Evolutionary conservation across 495 filamentous ascomycete species (phyloP).

Genomic region (Aspergillus leporis): DNA sequence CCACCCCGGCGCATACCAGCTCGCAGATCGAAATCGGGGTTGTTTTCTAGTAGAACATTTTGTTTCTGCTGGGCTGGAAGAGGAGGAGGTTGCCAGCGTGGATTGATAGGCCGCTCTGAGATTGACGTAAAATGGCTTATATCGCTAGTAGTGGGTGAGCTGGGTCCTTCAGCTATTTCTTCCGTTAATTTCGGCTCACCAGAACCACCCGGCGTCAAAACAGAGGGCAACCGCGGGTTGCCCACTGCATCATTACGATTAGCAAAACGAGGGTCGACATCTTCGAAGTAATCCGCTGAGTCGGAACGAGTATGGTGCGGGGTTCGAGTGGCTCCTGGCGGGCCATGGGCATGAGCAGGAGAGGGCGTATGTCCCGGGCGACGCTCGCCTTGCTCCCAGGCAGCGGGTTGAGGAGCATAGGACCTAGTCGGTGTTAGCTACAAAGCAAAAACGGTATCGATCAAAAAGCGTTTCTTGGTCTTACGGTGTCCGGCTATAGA

Average conservation of each 20-base stretch:
- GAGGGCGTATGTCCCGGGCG: constrained; percentile 22
- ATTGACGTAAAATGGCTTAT: constrained; percentile 81
- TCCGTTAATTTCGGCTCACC: constrained; percentile 48
- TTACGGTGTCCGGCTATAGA: constrained; percentile 75
- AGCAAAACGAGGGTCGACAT: constrained; percentile 86
- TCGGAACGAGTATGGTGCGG: constrained; percentile 40
- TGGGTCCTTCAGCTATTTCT: constrained; percentile 62
- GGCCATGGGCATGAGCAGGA: constrained; percentile 15
- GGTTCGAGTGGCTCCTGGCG: background rate
- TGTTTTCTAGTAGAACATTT: constrained; percentile 64
- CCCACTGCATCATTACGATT: constrained; percentile 37
- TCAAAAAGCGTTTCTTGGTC: constrained; percentile 29
- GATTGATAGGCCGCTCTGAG: constrained; percentile 82
- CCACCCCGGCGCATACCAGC: constrained; percentile 27
- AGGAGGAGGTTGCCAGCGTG: constrained; percentile 66
- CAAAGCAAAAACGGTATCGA: constrained; percentile 14
- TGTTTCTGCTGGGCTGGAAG: constrained; percentile 45
- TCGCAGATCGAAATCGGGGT: constrained; percentile 71
- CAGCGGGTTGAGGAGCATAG: constrained; percentile 64
- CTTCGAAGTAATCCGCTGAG: constrained; percentile 80
- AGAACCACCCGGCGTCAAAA: constrained; percentile 38
- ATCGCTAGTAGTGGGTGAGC: constrained; percentile 76
- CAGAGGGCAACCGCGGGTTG: constrained; percentile 29
- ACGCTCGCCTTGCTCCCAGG: constrained; percentile 34
- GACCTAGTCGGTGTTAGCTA: constrained; percentile 43